A percentile compares a stretch with the other conserved stretches of the same genome.
Evolutionary conservation across 305 asterid species (phyloP).

Genomic region (Withania somnifera): DNA sequence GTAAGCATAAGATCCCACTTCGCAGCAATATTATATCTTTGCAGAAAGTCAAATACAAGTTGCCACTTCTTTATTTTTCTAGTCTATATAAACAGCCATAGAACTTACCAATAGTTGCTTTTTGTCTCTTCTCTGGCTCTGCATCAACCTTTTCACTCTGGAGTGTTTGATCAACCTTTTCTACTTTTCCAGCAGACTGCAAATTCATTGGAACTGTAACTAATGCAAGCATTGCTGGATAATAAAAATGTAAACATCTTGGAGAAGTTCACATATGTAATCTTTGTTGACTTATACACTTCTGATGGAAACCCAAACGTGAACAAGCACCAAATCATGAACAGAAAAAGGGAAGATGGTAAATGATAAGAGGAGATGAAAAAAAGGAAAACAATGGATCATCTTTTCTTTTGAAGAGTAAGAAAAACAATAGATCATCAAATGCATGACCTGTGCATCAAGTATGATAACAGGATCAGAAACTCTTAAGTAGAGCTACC

Average conservation of each 20-base stretch:
- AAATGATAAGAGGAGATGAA: neutral
- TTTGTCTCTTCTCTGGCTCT: slow-evolving; percentile 20
- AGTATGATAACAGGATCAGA: neutral
- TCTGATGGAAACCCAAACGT: neutral
- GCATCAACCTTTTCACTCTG: slow-evolving; percentile 26
- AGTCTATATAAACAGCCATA: neutral
- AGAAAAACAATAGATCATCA: neutral
- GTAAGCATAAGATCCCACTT: neutral
- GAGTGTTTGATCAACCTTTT: slow-evolving; percentile 32
- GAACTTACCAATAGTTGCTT: slow-evolving; percentile 32
- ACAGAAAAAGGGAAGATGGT: neutral
- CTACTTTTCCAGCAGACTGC: slow-evolving; percentile 87
- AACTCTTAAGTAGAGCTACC: neutral
- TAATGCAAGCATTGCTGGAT: neutral
- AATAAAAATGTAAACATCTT: neutral
- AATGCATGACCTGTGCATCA: neutral
- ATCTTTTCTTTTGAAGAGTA: neutral
- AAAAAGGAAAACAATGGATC: neutral
- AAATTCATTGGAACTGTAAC: slow-evolving; percentile 6
- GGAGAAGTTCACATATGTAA: neutral
- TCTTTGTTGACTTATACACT: neutral
- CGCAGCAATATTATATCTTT: neutral
- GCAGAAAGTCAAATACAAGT: slow-evolving; percentile 4
- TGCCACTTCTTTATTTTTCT: neutral
- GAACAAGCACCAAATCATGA: neutral